Evolutionary conservation across 2,329 filamentous ascomycete genomes (phyloP).

Genomic region (Sclerotinia glacialis): DNA sequence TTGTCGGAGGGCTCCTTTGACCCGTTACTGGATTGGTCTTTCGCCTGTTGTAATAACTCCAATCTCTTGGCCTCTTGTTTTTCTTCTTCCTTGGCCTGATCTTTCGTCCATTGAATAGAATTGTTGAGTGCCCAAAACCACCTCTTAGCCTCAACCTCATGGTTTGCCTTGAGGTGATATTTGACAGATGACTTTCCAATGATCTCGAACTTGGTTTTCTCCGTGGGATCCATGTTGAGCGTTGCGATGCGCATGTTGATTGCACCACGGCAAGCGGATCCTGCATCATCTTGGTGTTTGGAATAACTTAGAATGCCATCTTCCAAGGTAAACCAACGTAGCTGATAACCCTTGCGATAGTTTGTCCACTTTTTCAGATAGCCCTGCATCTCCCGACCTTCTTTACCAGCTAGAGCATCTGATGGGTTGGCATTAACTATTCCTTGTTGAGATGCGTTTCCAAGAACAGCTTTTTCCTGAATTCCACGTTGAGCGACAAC

Average conservation of each 20-base stretch:
- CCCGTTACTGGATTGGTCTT: slow-evolving; percentile 60
- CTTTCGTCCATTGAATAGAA: slow-evolving; percentile 96
- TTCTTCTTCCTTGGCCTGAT: slow-evolving; percentile 90
- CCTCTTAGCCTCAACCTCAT: slow-evolving; percentile 94
- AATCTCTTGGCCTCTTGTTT: slow-evolving; percentile 70
- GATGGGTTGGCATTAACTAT: slow-evolving; percentile 53
- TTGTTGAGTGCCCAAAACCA: slow-evolving; percentile 99
- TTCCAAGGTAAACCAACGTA: slow-evolving; percentile 96
- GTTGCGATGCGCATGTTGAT: slow-evolving; percentile 98
- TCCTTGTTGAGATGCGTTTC: slow-evolving; percentile 58
- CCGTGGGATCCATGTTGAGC: slow-evolving; percentile 92
- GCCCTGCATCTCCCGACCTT: slow-evolving; percentile 94
- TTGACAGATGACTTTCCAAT: slow-evolving; percentile 98
- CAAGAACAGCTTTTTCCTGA: slow-evolving; percentile 94
- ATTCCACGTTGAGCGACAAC: slow-evolving; percentile 92
- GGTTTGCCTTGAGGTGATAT: slow-evolving; percentile 95
- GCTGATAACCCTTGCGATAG: slow-evolving; percentile 93
- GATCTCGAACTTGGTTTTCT: slow-evolving; percentile 97
- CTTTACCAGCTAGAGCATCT: slow-evolving; percentile 70
- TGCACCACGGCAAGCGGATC: slow-evolving; percentile 90
- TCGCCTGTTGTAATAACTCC: slow-evolving; percentile 74
- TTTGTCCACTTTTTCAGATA: slow-evolving; percentile 99
- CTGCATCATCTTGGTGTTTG: slow-evolving; percentile 97
- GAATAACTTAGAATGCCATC: slow-evolving; percentile 98
- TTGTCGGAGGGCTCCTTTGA: slow-evolving; percentile 28